These are phyloP conservation scores for Phytopythium delawarense DNA, from an alignment of 352 stramenopile genomes.

Conservation along the genomic window DNA sequence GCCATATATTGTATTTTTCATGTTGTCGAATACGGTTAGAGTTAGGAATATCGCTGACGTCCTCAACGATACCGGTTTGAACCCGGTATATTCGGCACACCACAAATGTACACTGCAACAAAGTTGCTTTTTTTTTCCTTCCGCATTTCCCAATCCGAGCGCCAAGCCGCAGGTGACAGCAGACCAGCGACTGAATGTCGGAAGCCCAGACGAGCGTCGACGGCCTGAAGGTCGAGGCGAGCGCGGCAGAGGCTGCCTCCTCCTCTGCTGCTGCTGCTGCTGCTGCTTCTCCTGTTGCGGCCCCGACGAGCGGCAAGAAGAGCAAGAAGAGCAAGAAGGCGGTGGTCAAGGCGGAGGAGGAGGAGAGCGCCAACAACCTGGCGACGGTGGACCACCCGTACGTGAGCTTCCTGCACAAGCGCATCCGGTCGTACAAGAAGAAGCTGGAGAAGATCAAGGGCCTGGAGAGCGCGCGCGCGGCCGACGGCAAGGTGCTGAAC, in stretches of 20 bases:
- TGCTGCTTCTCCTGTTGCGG: background rate
- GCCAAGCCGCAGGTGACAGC: too few relatives aligned
- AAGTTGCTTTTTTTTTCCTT: too few relatives aligned
- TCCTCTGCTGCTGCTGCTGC: background rate
- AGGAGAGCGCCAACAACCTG: constrained; percentile 27
- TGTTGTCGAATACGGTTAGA: too few relatives aligned
- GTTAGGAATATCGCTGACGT: too few relatives aligned
- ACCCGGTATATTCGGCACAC: too few relatives aligned
- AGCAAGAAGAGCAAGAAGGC: constrained; percentile 22
- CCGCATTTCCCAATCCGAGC: too few relatives aligned
- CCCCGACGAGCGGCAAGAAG: constrained; percentile 9
- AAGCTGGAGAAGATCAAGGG: constrained; percentile 84
- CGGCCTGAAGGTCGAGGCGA: background rate
- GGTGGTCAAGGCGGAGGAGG: constrained; percentile 24
- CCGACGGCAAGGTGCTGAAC: constrained; percentile 66
- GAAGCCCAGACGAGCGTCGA: background rate
- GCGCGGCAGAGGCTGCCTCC: background rate
- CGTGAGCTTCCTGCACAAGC: constrained; percentile 79
- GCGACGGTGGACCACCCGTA: constrained; percentile 71
- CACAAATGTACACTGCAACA: too few relatives aligned
- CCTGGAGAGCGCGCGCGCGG: constrained; percentile 39
- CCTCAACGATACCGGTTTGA: too few relatives aligned
- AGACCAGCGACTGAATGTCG: background rate
- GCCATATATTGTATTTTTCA: too few relatives aligned
- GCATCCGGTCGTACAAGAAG: constrained; percentile 77